Evolutionary conservation across 2,329 filamentous ascomycete genomes (phyloP).

Genomic region (Malbranchea zuffiana): DNA sequence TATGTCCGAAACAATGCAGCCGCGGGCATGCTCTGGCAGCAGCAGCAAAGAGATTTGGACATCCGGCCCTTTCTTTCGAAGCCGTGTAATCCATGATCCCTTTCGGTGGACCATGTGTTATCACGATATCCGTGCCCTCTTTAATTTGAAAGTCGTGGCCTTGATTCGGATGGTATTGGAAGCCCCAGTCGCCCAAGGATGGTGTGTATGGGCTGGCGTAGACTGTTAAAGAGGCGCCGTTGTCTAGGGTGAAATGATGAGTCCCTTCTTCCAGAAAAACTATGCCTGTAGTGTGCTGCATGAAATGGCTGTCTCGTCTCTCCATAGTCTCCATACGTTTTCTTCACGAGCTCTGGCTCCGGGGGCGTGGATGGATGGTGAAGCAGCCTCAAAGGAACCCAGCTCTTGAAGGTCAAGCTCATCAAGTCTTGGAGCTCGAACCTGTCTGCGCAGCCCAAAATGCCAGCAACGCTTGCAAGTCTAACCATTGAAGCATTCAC

Average conservation of each 20-base stretch:
- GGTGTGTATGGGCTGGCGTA: slow-evolving; percentile 48
- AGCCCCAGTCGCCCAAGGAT: slow-evolving; percentile 38
- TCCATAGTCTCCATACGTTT: slow-evolving; percentile 33
- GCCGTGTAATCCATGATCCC: slow-evolving; percentile 41
- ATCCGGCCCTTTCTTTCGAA: slow-evolving; percentile 23
- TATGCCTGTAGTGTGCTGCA: slow-evolving; percentile 32
- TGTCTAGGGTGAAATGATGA: slow-evolving; percentile 38
- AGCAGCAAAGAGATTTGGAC: slow-evolving; percentile 23
- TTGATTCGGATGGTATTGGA: slow-evolving; percentile 36
- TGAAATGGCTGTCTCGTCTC: slow-evolving; percentile 33
- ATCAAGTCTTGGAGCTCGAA: no score
- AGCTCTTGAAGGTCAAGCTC: no score
- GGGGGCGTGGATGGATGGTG: no score
- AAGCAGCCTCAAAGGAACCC: no score
- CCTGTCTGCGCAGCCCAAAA: no score
- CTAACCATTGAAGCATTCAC: no score
- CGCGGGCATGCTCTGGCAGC: slow-evolving; percentile 24
- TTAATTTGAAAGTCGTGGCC: slow-evolving; percentile 30
- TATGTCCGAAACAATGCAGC: slow-evolving; percentile 34
- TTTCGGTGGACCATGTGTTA: slow-evolving; percentile 47
- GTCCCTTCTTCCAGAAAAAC: slow-evolving; percentile 43
- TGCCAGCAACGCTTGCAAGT: no score
- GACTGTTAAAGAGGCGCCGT: slow-evolving; percentile 41
- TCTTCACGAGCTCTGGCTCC: no score
- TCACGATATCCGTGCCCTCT: slow-evolving; percentile 35